Conservation (phyloP, 345 rosid species). For the Geranium rotundifolium region DNA sequence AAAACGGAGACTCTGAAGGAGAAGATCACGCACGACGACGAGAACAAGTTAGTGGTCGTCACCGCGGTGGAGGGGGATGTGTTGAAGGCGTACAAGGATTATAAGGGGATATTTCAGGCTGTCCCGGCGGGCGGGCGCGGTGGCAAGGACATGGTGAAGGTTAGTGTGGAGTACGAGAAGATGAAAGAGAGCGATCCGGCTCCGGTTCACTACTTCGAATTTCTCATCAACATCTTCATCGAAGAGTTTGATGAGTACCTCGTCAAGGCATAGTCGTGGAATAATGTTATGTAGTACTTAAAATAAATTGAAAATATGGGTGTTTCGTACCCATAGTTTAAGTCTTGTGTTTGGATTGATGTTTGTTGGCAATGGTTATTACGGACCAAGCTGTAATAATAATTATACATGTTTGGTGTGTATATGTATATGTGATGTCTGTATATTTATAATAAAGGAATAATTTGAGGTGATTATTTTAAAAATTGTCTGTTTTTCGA, state of each 20-base stretch:
- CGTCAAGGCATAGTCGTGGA: not conserved
- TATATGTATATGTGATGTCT: no score
- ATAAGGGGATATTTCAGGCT: slow-evolving; percentile 3
- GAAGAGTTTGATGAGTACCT: slow-evolving; percentile 14
- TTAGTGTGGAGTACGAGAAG: slow-evolving; percentile 31
- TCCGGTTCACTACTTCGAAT: slow-evolving; percentile 14
- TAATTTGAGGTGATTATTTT: no score
- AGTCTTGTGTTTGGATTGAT: no score
- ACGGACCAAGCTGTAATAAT: no score
- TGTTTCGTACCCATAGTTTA: no score
- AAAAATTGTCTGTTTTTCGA: no score
- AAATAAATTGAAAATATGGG: no score
- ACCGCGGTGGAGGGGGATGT: slow-evolving; percentile 17
- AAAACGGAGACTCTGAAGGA: slow-evolving; percentile 15
- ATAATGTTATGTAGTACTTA: no score
- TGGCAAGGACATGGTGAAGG: no score
- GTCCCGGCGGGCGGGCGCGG: slow-evolving; percentile 8
- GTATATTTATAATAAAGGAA: no score
- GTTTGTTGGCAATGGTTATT: no score
- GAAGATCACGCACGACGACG: slow-evolving; percentile 15
- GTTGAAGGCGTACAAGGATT: slow-evolving; percentile 15
- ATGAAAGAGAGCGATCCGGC: slow-evolving; percentile 9
- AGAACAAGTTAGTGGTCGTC: slow-evolving; percentile 10
- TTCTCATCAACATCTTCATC: slow-evolving; percentile 1
- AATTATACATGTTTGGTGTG: no score